Conservation (phyloP, 352 stramenopile species). For the Pythium scleroteichum region DNA sequence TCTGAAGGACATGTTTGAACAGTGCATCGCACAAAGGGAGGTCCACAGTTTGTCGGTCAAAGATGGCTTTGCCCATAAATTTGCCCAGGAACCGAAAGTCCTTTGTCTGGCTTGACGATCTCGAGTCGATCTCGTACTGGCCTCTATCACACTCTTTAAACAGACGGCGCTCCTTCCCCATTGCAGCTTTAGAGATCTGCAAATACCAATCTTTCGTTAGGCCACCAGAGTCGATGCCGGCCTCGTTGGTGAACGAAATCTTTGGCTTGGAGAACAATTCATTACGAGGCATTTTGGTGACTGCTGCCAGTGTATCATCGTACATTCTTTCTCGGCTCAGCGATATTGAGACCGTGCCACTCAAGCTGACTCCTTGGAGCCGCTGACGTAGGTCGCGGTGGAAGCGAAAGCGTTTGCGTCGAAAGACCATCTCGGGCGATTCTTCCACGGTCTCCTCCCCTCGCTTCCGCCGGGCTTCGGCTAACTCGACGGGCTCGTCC, state of each 20-base stretch:
- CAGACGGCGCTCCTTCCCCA: constrained; percentile 36
- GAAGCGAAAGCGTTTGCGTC: constrained; percentile 85
- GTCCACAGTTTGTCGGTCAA: constrained; percentile 82
- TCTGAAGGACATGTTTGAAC: constrained; percentile 69
- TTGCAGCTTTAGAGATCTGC: constrained; percentile 57
- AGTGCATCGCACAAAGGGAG: constrained; percentile 74
- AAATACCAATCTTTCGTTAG: constrained; percentile 91
- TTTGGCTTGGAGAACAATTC: constrained; percentile 73
- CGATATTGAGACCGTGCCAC: constrained; percentile 41
- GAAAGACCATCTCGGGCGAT: constrained; percentile 78
- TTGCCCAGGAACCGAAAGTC: constrained; percentile 74
- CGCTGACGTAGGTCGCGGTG: constrained; percentile 66
- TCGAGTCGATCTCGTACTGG: constrained; percentile 51
- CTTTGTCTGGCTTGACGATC: constrained; percentile 33
- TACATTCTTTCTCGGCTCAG: constrained; percentile 65
- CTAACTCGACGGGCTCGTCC: constrained; percentile 55
- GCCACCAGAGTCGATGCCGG: constrained; percentile 85
- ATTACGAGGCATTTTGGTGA: constrained; percentile 43
- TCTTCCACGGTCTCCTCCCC: constrained; percentile 54
- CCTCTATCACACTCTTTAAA: constrained; percentile 61
- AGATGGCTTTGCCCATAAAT: constrained; percentile 85
- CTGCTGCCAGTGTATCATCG: constrained; percentile 60
- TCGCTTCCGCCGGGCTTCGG: constrained; percentile 37
- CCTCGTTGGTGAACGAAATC: constrained; percentile 81
- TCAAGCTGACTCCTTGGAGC: constrained; percentile 36